Conservation (phyloP, 805 yeast genomes). For the Yamadazyma olivae region DNA sequence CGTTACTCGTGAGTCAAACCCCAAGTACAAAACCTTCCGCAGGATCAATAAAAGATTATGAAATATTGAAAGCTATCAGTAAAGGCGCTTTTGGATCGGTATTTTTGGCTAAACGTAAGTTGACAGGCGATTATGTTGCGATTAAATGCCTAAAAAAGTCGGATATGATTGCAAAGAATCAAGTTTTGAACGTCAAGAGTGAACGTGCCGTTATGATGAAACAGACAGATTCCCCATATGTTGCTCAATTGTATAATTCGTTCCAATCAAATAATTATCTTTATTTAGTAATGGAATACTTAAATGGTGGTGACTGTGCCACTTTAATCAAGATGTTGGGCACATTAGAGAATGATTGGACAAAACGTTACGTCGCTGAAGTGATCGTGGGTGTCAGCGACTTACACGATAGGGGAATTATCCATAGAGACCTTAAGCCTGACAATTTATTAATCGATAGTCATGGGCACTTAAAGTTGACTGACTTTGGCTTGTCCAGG, state of each 20-base stretch:
- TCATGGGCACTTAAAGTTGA: constrained; percentile 84
- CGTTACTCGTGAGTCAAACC: constrained; percentile 67
- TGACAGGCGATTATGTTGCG: constrained; percentile 94
- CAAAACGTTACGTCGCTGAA: constrained; percentile 81
- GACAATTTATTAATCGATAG: constrained; percentile 86
- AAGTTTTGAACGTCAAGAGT: constrained; percentile 88
- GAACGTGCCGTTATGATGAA: constrained; percentile 99
- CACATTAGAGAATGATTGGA: constrained; percentile 82
- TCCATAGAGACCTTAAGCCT: constrained; percentile 94
- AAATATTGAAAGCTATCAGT: constrained; percentile 86
- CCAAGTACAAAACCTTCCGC: constrained; percentile 47
- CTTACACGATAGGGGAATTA: constrained; percentile 81
- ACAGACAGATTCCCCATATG: constrained; percentile 89
- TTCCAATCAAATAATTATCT: constrained; percentile 86
- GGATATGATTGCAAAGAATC: constrained; percentile 97
- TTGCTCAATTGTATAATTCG: constrained; percentile 82
- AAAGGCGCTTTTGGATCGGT: constrained; percentile 98
- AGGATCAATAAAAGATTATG: constrained; percentile 85
- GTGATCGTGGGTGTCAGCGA: constrained; percentile 88
- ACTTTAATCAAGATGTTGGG: constrained; percentile 81
- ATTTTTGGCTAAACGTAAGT: constrained; percentile 73
- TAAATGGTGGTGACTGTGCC: constrained; percentile 95
- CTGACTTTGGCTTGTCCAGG: constrained; percentile 92
- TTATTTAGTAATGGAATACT: constrained; percentile 92
- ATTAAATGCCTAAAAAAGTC: constrained; percentile 87